Evolutionary conservation across 2,329 filamentous ascomycete genomes (phyloP), one percentile per base, ranked within the genome.

Genomic region (Juglanconis oblonga): DNA sequence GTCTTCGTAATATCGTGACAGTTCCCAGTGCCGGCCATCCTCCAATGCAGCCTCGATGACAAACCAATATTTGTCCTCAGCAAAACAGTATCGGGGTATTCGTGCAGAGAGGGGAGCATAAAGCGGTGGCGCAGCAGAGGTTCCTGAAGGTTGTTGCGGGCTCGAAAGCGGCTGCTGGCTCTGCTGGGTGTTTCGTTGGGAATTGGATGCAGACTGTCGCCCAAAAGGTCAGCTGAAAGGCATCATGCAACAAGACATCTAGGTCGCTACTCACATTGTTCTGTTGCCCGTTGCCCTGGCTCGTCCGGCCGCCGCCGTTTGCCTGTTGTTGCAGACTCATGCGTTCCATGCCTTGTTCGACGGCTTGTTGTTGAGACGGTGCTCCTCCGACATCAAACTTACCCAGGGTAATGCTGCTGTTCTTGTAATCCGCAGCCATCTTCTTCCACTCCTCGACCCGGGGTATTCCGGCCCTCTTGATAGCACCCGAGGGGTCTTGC

Each of bases 371-470:
- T 58, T 75, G 74, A 4, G 70, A 69, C 7, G 70, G 73, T 11
- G 67, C 66, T 24, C 71, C 72, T 58, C 84, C 80, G 61, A 77
- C 80, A 68, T 94, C 91, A 67, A 96, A 94, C 75, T 94, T 96
- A 66, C 95, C 95, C 47, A 99, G 79, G 0, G 93, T 94, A 71
- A 99, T 98, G 76, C 95, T 98, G 73, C 93, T 97, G 73, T 98
- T 97, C 80, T 99, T 99, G 77, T 99, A 99, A 65, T 97, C 94
- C 58, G 94, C 94, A 0, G 95, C 93, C 92, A 97, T 97, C 77
- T 96, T 96, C 80, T 99, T 99, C 95, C 95, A 99, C 70, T 99
- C 95, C 72, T 99, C 95, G 3, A 99, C 95, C 69, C 88, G 89
- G 11, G 95, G 95, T 7, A 99, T 93, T 24, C 94, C 93, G 1